Evolutionary conservation across 2,329 filamentous ascomycete species (phyloP).

Genomic region (Alternaria gaisen): DNA sequence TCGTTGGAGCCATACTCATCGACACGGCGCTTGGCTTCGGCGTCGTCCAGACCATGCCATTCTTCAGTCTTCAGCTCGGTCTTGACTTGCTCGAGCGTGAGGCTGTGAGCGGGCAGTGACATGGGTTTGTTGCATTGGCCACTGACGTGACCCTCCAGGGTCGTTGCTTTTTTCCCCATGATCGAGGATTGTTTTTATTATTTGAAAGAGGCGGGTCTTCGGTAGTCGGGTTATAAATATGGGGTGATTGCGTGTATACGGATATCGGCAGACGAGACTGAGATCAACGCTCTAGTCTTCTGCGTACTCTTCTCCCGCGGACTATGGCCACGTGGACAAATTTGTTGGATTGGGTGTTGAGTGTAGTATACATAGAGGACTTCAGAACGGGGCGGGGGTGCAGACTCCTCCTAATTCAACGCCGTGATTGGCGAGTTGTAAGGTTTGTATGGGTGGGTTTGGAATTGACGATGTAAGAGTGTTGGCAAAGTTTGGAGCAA

Average conservation of each 20-base stretch:
- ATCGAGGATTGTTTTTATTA: background rate
- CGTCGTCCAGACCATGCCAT: constrained; percentile 70
- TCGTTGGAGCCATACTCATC: constrained; percentile 73
- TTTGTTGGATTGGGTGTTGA: constrained; percentile 27
- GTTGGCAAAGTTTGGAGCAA: constrained; percentile 1
- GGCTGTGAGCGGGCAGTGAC: constrained; percentile 68
- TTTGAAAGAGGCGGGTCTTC: background rate
- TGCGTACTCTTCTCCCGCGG: constrained; percentile 30
- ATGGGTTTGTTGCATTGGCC: constrained; percentile 61
- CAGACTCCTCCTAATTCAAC: constrained; percentile 38
- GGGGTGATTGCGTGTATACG: background rate
- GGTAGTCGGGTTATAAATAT: background rate
- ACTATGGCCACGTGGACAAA: constrained; percentile 31
- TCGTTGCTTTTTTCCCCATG: constrained; percentile 34
- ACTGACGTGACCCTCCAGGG: constrained; percentile 44
- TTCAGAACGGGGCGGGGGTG: constrained; percentile 40
- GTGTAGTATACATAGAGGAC: constrained; percentile 33
- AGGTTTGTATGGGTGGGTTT: background rate
- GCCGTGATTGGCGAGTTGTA: constrained; percentile 37
- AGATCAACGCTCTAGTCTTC: constrained; percentile 24
- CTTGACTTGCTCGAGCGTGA: constrained; percentile 62
- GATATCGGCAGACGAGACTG: constrained; percentile 1
- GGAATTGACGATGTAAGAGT: constrained; percentile 2
- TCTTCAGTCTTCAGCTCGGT: constrained; percentile 68
- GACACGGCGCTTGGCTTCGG: constrained; percentile 67